Base-by-base conservation (phyloP, 805 yeast genomes). In the Starmerella floris region DNA sequence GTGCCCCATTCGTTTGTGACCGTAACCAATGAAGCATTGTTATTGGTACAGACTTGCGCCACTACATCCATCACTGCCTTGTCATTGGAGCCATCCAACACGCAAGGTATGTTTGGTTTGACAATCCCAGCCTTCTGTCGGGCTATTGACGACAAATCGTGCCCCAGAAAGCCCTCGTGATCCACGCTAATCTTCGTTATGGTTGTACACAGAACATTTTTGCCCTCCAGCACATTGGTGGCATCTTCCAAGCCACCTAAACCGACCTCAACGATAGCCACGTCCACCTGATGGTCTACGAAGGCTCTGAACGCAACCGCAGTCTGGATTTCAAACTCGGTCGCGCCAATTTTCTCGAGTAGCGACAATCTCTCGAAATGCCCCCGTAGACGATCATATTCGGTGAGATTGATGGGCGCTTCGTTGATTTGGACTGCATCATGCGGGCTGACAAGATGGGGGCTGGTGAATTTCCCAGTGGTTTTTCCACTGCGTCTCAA, bases 251-350 rank as follows among this genome's bases (percentile, higher is more conserved):
- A 61, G 0, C 98, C 98, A 2, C 98, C 98, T 5, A 91, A 64
- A 0, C 98, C 98, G 3, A 85, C 96, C 59, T 88, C 98, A n/a
- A 88, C 61, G 1, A 88, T 74, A 0, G 94, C 95, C 42, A 80
- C 62, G 21, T 79, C 76, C 5, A 85, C 79, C 1, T 68, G 60
- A 34, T 67, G 66, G 10, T 69, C 54, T 30, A 68, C 67, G 58
- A 91, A 91, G 21, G 83, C 72, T 51, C 79, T 73, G 52, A 84
- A 76, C 1, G 96, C 97, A 0, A 81, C 74, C 20, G 85, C 88
- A 0, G 97, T 83, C 37, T 84, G 64, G 5, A 82, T 54, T 58
- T 88, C 98, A 60, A 88, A 88, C 58, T 84, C 94, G 0, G 96
- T 79, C 40, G 95, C 87, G 5, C 76, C 74, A 19, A 83, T 62